A percentile compares a stretch with the other conserved stretches of the same genome.
These are phyloP conservation scores for Diversispora epigaea DNA, from an alignment of 192 early-diverging fungal genomes.

Conservation along the genomic window DNA sequence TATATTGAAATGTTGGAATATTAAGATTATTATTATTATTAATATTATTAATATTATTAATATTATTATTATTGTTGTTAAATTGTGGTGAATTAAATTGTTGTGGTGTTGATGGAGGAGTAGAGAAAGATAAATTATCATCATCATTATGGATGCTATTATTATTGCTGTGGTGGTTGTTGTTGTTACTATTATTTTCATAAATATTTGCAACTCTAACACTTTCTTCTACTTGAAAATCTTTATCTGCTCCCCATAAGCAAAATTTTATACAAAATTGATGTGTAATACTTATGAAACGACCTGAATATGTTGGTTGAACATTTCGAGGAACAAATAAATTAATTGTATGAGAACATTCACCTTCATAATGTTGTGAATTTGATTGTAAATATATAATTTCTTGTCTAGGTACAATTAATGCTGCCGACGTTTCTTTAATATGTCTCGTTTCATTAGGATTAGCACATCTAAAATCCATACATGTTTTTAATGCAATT, in stretches of 20 bases:
- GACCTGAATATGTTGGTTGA: conserved; percentile 30
- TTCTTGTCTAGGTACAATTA: conserved; percentile 20
- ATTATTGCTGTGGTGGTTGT: no score
- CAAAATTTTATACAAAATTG: conserved; percentile 29
- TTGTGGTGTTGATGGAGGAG: not conserved
- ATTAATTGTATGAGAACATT: conserved; percentile 29
- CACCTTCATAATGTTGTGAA: conserved; percentile 17
- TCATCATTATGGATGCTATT: not conserved
- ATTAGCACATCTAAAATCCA: conserved; percentile 33
- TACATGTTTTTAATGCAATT: conserved; percentile 27
- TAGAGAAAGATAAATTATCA: not conserved
- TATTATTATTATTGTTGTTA: no score
- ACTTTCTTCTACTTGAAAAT: conserved; percentile 30
- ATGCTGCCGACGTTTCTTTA: not conserved
- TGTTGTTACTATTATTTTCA: conserved; percentile 5
- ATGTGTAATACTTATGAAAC: conserved; percentile 30
- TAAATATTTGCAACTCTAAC: conserved; percentile 29
- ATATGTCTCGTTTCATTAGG: conserved; percentile 28
- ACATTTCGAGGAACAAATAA: conserved; percentile 28
- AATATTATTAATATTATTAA: no score
- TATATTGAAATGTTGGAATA: no score
- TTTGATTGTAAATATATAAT: conserved; percentile 14
- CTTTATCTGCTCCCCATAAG: conserved; percentile 27
- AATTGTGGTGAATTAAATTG: no score
- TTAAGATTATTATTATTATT: no score